phyloP scores from a whole-genome alignment of 768 basidiomycete genomes.

The Pulveroboletus sp. region DNA sequence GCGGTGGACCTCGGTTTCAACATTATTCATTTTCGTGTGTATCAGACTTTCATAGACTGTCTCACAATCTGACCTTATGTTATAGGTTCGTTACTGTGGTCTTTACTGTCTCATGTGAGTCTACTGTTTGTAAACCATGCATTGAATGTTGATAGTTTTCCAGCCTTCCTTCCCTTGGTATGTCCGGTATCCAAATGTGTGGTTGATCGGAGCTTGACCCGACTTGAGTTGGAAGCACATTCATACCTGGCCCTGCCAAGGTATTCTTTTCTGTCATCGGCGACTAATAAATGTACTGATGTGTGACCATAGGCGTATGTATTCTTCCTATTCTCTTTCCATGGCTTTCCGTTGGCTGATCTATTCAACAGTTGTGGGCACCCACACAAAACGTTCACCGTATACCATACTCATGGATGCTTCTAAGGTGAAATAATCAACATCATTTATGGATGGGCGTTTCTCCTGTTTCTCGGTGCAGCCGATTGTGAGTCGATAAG shows the following conservation, averaged over 20 bases:
- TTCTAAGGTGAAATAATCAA: neutral
- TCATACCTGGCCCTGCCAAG: conserved; percentile 3
- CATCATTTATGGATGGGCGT: neutral
- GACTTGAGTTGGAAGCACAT: conserved; percentile 5
- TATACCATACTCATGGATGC: neutral
- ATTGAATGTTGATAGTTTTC: neutral
- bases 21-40: neutral
- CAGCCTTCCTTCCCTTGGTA: conserved; percentile 2
- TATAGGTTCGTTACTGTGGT: conserved; percentile 9
- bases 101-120: neutral
- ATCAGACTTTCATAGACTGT: neutral
- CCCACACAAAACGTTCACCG: neutral
- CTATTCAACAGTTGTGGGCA: conserved; percentile 1
- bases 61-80: neutral
- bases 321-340: neutral
- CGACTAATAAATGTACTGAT: neutral
- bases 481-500: conserved; percentile 3
- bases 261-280: neutral
- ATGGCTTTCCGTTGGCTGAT: neutral
- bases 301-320: neutral
- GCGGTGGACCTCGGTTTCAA: neutral
- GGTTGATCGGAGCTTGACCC: neutral
- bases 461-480: neutral
- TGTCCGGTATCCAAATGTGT: neutral
- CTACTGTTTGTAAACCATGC: no score